Conservation (phyloP, 148 eudicot species). For the Cornus controversa region DNA sequence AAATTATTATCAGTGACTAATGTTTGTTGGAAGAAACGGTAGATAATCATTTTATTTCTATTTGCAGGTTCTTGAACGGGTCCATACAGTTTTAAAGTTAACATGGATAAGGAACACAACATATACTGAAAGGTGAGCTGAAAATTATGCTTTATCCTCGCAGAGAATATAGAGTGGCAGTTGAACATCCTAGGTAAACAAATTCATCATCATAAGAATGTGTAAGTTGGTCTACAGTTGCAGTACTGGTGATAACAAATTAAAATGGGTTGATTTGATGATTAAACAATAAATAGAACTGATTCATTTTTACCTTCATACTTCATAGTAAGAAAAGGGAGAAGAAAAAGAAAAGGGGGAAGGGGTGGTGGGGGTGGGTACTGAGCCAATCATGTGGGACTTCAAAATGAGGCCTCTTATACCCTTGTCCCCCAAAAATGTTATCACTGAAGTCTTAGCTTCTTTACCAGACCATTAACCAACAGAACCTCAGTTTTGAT, state of each 20-base stretch:
- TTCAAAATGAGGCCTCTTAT: too few species aligned
- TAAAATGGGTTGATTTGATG: background rate
- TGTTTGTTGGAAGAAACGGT: slow-evolving; percentile 9
- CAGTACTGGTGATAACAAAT: background rate
- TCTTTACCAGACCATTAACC: too few species aligned
- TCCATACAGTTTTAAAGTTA: slow-evolving; percentile 56
- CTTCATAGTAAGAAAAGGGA: background rate
- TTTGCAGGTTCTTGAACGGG: slow-evolving; percentile 67
- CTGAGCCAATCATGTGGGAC: too few species aligned
- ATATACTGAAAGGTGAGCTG: slow-evolving; percentile 54
- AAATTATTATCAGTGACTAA: background rate
- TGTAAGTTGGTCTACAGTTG: background rate
- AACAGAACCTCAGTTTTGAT: too few species aligned
- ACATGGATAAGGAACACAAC: slow-evolving; percentile 95
- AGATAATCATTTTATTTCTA: slow-evolving; percentile 9
- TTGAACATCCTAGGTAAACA: background rate
- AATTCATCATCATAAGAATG: background rate
- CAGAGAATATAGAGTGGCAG: background rate
- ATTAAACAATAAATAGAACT: background rate
- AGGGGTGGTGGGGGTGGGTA: too few species aligned
- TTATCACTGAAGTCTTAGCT: too few species aligned
- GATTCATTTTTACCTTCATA: background rate
- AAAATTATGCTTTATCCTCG: background rate
- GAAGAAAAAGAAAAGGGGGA: background rate
- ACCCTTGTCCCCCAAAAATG: too few species aligned